A percentile compares a stretch with the other conserved stretches of the same genome.
These are phyloP conservation scores for Pseudozyma tsukubaensis DNA, from an alignment of 1,284 basidiomycete species.

Conservation along the genomic window DNA sequence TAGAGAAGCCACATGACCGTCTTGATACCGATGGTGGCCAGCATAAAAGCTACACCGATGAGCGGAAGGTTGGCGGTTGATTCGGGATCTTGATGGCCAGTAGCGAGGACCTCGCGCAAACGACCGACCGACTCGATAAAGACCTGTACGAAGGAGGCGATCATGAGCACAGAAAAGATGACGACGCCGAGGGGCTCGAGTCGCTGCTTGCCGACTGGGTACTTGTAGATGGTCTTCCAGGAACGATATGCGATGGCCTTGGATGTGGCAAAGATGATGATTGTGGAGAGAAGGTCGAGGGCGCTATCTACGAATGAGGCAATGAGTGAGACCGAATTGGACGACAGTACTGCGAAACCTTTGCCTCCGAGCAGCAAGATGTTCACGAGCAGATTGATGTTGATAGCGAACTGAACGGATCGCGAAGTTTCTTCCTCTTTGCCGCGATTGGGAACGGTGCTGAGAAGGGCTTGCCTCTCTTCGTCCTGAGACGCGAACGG, in stretches of 20 bases:
- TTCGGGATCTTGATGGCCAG: constrained; percentile 56
- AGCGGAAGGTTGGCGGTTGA: constrained; percentile 54
- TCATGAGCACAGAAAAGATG: constrained; percentile 75
- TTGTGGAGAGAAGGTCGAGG: constrained; percentile 73
- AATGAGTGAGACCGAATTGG: constrained; percentile 73
- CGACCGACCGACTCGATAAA: constrained; percentile 62
- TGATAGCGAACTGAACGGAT: constrained; percentile 63
- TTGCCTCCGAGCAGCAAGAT: constrained; percentile 72
- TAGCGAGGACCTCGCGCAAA: constrained; percentile 59
- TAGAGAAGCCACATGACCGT: constrained; percentile 71
- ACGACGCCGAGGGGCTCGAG: constrained; percentile 71
- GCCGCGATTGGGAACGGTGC: constrained; percentile 61
- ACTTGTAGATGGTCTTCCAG: constrained; percentile 67
- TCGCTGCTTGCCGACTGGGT: constrained; percentile 72
- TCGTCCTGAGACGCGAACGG: constrained; percentile 49
- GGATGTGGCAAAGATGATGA: constrained; percentile 68
- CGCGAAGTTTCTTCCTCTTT: constrained; percentile 60
- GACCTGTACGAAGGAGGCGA: constrained; percentile 69
- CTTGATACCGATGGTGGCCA: constrained; percentile 73
- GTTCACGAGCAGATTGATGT: constrained; percentile 70
- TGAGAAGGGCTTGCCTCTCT: constrained; percentile 60
- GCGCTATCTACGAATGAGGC: constrained; percentile 73
- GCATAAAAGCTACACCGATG: constrained; percentile 70
- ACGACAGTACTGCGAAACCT: constrained; percentile 72
- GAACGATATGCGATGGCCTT: constrained; percentile 61